Conservation (phyloP, 208 protist genomes). For the Lotmaria passim region DNA sequence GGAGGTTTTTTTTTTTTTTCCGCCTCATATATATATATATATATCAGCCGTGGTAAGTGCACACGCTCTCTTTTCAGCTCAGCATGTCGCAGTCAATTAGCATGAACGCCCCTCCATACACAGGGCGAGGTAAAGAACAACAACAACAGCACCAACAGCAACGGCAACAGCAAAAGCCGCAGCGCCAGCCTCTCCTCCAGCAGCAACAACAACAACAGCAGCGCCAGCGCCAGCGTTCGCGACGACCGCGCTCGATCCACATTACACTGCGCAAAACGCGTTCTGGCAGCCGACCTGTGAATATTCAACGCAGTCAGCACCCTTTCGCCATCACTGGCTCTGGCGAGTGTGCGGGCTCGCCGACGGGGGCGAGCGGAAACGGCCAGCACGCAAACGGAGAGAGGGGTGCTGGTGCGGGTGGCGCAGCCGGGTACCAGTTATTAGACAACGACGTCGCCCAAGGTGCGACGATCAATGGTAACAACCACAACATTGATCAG, state of each 20-base stretch:
- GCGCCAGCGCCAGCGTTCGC: slow-evolving; percentile 2
- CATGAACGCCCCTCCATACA: neutral
- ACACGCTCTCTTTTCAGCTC: neutral
- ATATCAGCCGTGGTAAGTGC: too few species aligned
- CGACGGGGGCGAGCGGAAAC: neutral
- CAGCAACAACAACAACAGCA: slow-evolving; percentile 4
- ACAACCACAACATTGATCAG: neutral
- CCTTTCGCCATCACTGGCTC: neutral
- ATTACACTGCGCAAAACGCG: slow-evolving; percentile 46
- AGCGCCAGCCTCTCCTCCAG: neutral
- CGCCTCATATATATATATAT: too few species aligned
- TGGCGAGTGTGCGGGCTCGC: slow-evolving; percentile 6
- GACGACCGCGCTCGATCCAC: slow-evolving; percentile 38
- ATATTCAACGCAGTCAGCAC: slow-evolving; percentile 22
- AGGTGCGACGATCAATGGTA: neutral
- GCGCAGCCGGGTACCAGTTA: neutral
- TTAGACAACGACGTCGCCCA: neutral
- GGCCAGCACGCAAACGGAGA: too few species aligned
- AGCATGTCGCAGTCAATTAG: slow-evolving; percentile 14
- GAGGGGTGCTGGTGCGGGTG: too few species aligned
- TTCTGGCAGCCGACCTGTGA: slow-evolving; percentile 38
- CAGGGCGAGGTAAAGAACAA: neutral
- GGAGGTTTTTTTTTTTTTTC: too few species aligned
- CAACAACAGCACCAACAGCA: slow-evolving; percentile 4
- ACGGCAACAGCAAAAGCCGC: slow-evolving; percentile 13